A percentile compares a stretch with the other conserved stretches of the same genome.
Evolutionary conservation across 345 rosid genomes (phyloP).

Genomic region (Eucalyptus viminalis): DNA sequence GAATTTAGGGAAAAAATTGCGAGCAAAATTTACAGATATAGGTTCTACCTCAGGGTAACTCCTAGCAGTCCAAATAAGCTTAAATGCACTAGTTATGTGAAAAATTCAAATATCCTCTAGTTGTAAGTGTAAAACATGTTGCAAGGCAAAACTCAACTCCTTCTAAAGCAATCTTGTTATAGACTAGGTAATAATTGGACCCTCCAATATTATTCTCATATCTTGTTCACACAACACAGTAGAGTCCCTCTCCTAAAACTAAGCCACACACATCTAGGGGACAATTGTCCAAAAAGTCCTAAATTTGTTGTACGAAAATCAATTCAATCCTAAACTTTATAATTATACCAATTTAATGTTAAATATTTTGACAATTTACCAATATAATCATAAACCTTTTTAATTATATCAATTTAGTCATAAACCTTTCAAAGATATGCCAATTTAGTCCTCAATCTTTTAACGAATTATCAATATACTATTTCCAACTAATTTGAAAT

Average conservation of each 20-base stretch:
- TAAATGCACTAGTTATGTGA: not conserved
- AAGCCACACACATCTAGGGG: not conserved
- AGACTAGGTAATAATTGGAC: not conserved
- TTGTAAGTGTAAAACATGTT: not conserved
- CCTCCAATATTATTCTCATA: not conserved
- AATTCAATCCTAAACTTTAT: not conserved
- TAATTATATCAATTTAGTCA: not conserved
- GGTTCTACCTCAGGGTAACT: not conserved
- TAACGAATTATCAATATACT: too few relatives aligned
- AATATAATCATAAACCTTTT: too few relatives aligned
- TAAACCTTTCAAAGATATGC: too few relatives aligned
- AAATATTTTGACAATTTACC: too few relatives aligned
- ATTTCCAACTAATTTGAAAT: not conserved
- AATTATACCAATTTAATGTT: not conserved
- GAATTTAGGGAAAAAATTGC: not conserved
- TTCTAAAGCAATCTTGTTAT: not conserved
- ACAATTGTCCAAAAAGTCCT: not conserved
- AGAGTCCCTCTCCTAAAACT: not conserved
- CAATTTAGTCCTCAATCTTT: not conserved
- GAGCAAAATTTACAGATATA: not conserved
- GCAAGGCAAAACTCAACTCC: not conserved
- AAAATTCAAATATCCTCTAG: not conserved
- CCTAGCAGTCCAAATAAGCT: not conserved
- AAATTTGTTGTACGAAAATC: too few relatives aligned
- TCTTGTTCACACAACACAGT: not conserved